Percentiles rank a stretch among this genome's conserved stretches.
These are phyloP conservation scores for Trypanosoma mega DNA, from an alignment of 208 protist species.

Conservation along the genomic window DNA sequence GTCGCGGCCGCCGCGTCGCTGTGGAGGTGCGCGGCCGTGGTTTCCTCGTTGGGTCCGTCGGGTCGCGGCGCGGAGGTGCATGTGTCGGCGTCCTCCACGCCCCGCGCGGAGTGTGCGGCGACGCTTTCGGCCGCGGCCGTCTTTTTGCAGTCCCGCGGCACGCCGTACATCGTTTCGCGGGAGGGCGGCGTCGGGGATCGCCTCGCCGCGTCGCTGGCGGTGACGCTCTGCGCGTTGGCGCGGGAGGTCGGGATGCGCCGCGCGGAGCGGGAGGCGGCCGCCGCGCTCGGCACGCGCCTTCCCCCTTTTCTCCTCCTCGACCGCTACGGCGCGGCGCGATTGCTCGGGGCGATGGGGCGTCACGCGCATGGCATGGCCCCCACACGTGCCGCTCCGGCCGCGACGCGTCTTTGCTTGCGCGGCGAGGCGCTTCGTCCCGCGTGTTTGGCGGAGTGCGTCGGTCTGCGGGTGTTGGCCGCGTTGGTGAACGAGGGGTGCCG, in stretches of 20 bases:
- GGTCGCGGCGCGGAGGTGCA: neutral
- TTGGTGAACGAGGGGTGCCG: constrained; percentile 41
- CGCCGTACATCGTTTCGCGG: constrained; percentile 29
- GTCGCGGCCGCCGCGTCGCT: neutral
- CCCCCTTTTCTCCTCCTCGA: constrained; percentile 27
- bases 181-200: constrained; percentile 24
- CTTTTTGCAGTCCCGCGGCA: constrained; percentile 25
- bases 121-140: constrained; percentile 18
- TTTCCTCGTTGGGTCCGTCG: constrained; percentile 3
- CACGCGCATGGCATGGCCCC: constrained; percentile 8
- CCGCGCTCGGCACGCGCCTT: constrained; percentile 17
- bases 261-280: constrained; percentile 12
- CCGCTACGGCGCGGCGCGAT: constrained; percentile 13
- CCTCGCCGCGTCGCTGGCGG: constrained; percentile 24
- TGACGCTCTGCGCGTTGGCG: constrained; percentile 25
- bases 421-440: constrained; percentile 17
- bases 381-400: neutral
- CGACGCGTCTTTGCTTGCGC: too few relatives aligned
- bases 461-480: constrained; percentile 31
- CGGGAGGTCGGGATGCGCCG: neutral
- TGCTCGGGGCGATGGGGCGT: constrained; percentile 8
- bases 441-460: too few relatives aligned
- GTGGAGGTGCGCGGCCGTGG: neutral
- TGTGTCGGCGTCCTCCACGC: neutral
- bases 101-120: neutral